Evolutionary conservation across 257 asterid genomes (phyloP), one percentile per base, ranked within the genome.

Genomic region (Leptodermis oblonga): DNA sequence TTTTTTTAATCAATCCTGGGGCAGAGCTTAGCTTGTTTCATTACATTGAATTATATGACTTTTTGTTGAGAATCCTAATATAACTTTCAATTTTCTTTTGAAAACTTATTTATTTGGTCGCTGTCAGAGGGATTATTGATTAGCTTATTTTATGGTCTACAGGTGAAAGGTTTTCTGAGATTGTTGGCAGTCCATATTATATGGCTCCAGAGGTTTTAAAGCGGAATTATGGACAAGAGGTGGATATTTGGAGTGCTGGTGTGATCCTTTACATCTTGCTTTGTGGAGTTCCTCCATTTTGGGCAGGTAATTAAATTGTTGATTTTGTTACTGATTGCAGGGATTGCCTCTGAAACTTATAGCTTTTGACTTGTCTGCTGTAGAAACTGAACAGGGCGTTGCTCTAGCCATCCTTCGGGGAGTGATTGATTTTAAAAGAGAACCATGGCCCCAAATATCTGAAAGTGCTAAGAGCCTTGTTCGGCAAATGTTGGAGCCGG

Each of bases 251-350:
- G 97, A 91, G 97, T 75, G 95, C 97, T 43, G 97, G 96, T 23
- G 97, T 91, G 62, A 91, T 91, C 77, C 87, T 91, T n/a, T 91
- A 91, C 72, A 91, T 91, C 78, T 85, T 91, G 77, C 73, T 91
- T 13, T 91, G 97, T n/a, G 97, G 97, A 20, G 97, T 91, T 80
- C 97, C 97, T 80, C 97, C 97, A 36, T 91, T 91, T 78, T 91
- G 97, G 97, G 97, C 97, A 59, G 97, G 97, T 91, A 81, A 13
- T n/a, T 67, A 26, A 45, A 48, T 37, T 69, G 15, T 45, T 72
- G 51, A 61, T 37, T 30, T 7, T 36, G 51, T 52, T 5, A 41
- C 33, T 53, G 15, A 36, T 42, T 42, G 49, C 23, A 46, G 34
- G 34, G 56, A 46, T 51, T 71, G 49, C 34, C 17, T 61, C 36